Base-by-base conservation (phyloP, 352 stramenopile genomes). In the Globisporangium uncinulatum region DNA sequence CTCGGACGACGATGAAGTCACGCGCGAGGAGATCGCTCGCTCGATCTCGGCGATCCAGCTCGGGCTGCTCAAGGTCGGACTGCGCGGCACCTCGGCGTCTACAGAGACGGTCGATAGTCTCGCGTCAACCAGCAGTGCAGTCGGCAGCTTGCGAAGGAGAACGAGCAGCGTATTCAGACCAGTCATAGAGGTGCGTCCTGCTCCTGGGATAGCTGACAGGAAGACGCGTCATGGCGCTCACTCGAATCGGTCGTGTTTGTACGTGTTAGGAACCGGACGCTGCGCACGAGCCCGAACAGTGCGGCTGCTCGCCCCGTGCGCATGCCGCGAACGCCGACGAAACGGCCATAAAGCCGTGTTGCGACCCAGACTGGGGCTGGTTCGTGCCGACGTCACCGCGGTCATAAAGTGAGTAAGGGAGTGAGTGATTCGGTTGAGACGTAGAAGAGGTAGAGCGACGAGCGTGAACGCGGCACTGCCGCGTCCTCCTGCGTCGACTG, bases 281-380 rank as follows among this genome's bases (percentile, higher is more conserved):
- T 3, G 37, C 43, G 11, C 41, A 53, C 50, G 47, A 56, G 11
- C 24, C 54, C 32, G 55, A 50, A n/a, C 73, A 44, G 51, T 77
- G 66, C 47, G 69, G 59, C 4, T 63, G 57, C 36, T 54, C 51
- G 4, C 14, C 50, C 1, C 49, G 42, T 6, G 50, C 20, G 15
- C 67, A 69, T 42, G 54, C 56, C n/a, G n/a, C n/a, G 41, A 66
- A 59, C 42, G 59, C 54, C 21, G 51, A 61, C 14, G 52, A 37
- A 15, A 21, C 60, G 1, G 41, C 52, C 15, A 54, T 24, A 13
- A 57, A 69, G 29, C 41, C 62, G 19, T 87, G 75, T 57, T 79
- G 70, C 29, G 73, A 86, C 42, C 68, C 71, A 0, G 76, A 75
- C 21, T 91, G 81, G 81, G 81, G 81, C 8, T 89, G 77, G 76